Base-by-base conservation (phyloP, 208 protist genomes). In the Strigomonas culicis region DNA sequence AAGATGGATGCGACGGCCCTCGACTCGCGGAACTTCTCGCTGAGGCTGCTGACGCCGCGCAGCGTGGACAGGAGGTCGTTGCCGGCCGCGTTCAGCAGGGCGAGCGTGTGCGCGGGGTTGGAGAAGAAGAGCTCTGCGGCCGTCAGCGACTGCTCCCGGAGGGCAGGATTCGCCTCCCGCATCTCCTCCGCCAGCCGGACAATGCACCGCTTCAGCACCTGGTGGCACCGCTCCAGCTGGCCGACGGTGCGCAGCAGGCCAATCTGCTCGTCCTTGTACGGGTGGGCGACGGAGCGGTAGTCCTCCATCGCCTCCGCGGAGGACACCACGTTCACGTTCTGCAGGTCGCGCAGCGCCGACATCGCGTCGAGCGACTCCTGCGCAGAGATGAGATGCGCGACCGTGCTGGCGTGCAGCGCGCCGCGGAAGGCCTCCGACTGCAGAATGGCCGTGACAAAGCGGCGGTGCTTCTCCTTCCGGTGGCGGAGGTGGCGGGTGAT, bases 71-170 rank as follows among this genome's bases (percentile, higher is more conserved):
- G 15, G 28, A 86, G 61, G 19, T 74, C 62, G 50, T 78, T 74
- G 28, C 57, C 63, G 24, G 90, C 58, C n/a, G 60, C 59, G 31
- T 65, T 59, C 8, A 94, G 72, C 19, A 94, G 64, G 13, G 52
- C 59, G 27, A 68, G 56, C 7, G 82, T 28, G 58, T 79, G 65
- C 15, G 49, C 62, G 8, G 88, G 84, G 46, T 76, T 59, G 19
- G 73, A 63, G 74, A 87, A 94, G 46, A 66, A 79, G 24, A 94
- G 70, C 74, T 94, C 84, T 15, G 79, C 77, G 0, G 84, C 78
- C 1, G 82, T 91, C 2, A 79, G 63, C 31, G 27, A 53, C 21
- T 34, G 36, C 8, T 59, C 46, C 49, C 19, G 22, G n/a, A 28
- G 7, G 36, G 25, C 31, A 10, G 21, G 21, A 41, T 70, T 47